Percentiles rank a stretch among this genome's conserved stretches.
phyloP scores from a whole-genome alignment of 139 green algal species.

The Haematococcus sp. region DNA sequence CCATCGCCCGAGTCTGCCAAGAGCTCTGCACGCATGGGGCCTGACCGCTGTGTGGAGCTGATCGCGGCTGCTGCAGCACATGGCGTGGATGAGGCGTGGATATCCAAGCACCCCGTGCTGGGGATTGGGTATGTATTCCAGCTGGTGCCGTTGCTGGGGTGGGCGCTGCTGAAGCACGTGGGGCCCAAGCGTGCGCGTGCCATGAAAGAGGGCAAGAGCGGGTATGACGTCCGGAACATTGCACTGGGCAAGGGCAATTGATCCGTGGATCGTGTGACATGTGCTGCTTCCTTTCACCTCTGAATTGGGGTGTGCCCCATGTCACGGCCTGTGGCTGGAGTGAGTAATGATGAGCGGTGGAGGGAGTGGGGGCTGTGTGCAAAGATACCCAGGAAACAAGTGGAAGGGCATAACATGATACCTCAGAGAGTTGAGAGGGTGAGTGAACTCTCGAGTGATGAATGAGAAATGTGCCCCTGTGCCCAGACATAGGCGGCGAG shows the following conservation, averaged over 20 bases:
- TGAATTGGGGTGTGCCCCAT: too few species aligned
- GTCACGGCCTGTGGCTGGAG: too few species aligned
- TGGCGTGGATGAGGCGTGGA: conserved; percentile 74
- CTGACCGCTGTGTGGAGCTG: conserved; percentile 52
- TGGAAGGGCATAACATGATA: too few species aligned
- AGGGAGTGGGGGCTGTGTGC: too few species aligned
- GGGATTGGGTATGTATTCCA: conserved; percentile 65
- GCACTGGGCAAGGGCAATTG: neutral
- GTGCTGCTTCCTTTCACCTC: too few species aligned
- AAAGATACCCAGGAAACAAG: too few species aligned
- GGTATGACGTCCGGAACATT: conserved; percentile 53
- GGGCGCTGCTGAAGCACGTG: conserved; percentile 63
- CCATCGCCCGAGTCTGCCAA: neutral
- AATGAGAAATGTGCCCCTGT: too few species aligned
- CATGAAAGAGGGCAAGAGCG: conserved; percentile 54
- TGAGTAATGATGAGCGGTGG: too few species aligned
- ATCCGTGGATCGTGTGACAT: too few species aligned
- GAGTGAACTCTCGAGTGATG: too few species aligned
- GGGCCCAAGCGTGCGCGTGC: conserved; percentile 59
- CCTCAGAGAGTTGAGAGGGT: too few species aligned
- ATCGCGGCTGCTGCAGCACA: conserved; percentile 64
- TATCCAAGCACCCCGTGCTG: conserved; percentile 77
- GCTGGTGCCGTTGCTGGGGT: conserved; percentile 55
- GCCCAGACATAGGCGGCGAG: too few species aligned
- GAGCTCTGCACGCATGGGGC: conserved; percentile 17